Percentiles rank a stretch among this genome's conserved stretches.
Conservation (phyloP, 306 rosid species). For the Fragaria vesca region DNA sequence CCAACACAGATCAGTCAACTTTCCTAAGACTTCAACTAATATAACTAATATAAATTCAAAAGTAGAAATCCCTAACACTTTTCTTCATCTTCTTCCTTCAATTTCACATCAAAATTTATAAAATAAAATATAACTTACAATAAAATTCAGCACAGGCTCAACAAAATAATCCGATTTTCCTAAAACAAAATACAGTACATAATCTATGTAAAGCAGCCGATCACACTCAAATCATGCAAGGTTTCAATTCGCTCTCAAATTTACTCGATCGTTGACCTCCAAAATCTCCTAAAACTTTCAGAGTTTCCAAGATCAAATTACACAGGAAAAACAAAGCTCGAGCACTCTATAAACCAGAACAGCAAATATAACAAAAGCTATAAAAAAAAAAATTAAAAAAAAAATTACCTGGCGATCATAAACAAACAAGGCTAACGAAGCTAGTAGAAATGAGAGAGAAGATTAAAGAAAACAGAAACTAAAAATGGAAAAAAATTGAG, state of each 20-base stretch:
- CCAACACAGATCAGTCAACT: background rate
- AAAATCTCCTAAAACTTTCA: background rate
- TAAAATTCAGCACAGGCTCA: slow-evolving; percentile 1
- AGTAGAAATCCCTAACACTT: background rate
- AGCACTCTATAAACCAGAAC: background rate
- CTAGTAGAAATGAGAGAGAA: background rate
- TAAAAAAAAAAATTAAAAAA: background rate
- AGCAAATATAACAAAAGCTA: background rate
- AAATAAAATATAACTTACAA: background rate
- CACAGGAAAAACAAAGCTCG: background rate
- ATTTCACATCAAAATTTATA: background rate
- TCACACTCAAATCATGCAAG: background rate
- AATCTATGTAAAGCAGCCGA: background rate
- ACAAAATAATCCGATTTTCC: background rate
- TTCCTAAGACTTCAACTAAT: background rate
- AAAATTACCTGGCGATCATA: slow-evolving; percentile 2
- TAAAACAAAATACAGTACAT: background rate
- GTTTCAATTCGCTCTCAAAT: background rate
- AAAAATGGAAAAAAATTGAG: background rate
- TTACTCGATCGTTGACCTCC: background rate
- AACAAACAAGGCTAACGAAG: background rate
- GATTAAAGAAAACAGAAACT: background rate
- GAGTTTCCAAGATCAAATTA: background rate
- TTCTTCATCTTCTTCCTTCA: background rate
- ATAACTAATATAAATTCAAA: background rate